Evolutionary conservation across 2,329 filamentous ascomycete genomes (phyloP), one percentile per base, ranked within the genome.

Genomic region (Pseudomassariella vexata): DNA sequence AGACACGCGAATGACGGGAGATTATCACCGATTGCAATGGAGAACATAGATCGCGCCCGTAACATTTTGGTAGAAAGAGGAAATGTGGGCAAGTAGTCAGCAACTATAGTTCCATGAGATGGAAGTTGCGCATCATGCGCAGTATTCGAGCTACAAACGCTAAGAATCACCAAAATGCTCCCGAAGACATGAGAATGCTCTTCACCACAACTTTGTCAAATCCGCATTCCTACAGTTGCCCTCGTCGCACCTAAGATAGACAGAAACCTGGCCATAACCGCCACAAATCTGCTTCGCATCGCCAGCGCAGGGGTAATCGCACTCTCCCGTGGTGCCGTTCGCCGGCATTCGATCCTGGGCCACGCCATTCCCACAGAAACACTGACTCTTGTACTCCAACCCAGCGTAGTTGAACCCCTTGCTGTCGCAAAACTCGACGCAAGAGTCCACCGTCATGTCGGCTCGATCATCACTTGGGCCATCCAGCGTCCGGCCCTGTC

Each of bases 301-400:
- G 3, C 63, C 64, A 2, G 47, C 47, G 37, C 64, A 68, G 11
- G 53, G 46, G 48, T 58, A 50, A 27, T 48, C 46, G 44, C 66
- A 70, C 30, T 55, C 48, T 11, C 65, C 66, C 30, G 62, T 47
- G 14, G 65, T 50, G n/a, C 62, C 62, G 3, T 52, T 44, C n/a
- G 53, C 48, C 1, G 63, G 65, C 12, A 53, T 47, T 20, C 56
- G 48, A 22, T 52, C 49, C 1, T 36, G 34, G 5, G 49, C 26
- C 3, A 38, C 38, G 4, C 39, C 33, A 34, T 56, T 50, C 4
- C 48, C 49, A 34, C 50, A 52, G 43, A 47, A 50, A 35, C 46
- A 51, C 42, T 51, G 46, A 6, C 35, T 40, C 8, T 19, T 32
- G 34, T 39, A 50, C 32, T 51, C 48, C n/a, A 50, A 22, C 3